Percentiles rank a stretch among this genome's conserved stretches.
These are phyloP conservation scores for Diplodia scrobiculata DNA, from an alignment of 2,329 filamentous ascomycete species.

Conservation along the genomic window DNA sequence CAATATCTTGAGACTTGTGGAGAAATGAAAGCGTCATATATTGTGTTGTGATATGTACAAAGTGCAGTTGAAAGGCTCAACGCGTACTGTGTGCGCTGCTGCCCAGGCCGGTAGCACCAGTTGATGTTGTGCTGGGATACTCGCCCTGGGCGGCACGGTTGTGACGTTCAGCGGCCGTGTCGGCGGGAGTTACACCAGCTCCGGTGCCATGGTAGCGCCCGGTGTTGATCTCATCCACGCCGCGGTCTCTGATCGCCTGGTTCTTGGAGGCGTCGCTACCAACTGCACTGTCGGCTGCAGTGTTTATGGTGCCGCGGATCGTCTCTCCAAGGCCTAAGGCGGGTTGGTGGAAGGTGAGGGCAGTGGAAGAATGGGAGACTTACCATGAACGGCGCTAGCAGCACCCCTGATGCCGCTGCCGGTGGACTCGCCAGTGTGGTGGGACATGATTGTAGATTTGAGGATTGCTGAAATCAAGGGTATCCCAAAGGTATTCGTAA, in stretches of 20 bases:
- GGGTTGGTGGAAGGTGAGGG: constrained; percentile 32
- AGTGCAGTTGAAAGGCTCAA: neutral
- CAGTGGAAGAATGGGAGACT: constrained; percentile 16
- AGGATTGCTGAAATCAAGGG: neutral
- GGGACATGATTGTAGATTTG: constrained; percentile 35
- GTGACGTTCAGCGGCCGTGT: constrained; percentile 36
- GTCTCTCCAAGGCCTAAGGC: constrained; percentile 43
- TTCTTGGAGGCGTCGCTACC: constrained; percentile 41
- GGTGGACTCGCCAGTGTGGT: constrained; percentile 35
- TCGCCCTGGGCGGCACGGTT: constrained; percentile 35
- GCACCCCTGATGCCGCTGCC: constrained; percentile 42
- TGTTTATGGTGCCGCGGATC: constrained; percentile 45
- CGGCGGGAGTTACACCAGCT: constrained; percentile 38
- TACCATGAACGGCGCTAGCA: constrained; percentile 42
- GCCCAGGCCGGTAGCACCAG: constrained; percentile 12
- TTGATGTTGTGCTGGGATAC: constrained; percentile 28
- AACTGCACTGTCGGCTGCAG: constrained; percentile 40
- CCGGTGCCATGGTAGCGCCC: constrained; percentile 31
- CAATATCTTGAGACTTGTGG: neutral
- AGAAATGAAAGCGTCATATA: neutral
- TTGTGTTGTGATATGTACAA: neutral
- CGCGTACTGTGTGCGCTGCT: neutral
- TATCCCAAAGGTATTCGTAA: neutral
- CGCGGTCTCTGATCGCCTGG: constrained; percentile 39
- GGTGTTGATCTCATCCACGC: constrained; percentile 41